These are phyloP conservation scores for Circinella minor DNA, from an alignment of 371 early-diverging fungal genomes.

Conservation along the genomic window DNA sequence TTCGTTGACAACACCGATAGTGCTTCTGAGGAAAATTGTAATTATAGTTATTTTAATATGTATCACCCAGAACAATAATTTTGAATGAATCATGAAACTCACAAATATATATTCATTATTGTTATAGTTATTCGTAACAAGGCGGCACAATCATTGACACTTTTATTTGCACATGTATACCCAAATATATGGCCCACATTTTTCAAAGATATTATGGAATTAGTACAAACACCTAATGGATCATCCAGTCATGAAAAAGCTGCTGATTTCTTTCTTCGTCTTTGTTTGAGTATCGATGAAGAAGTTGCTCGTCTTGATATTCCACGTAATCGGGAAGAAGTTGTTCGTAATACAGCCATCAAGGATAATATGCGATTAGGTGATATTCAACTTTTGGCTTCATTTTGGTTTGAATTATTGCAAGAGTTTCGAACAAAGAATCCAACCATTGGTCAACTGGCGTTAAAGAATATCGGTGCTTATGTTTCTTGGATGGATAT, in stretches of 20 bases:
- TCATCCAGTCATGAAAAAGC: slow-evolving; percentile 57
- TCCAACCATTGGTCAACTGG: slow-evolving; percentile 62
- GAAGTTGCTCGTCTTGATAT: slow-evolving; percentile 85
- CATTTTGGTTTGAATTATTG: slow-evolving; percentile 78
- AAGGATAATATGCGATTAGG: slow-evolving; percentile 93
- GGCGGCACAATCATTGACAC: slow-evolving; percentile 82
- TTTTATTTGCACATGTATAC: slow-evolving; percentile 84
- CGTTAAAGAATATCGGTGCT: slow-evolving; percentile 68
- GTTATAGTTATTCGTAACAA: slow-evolving; percentile 82
- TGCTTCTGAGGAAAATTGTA: slow-evolving; percentile 63
- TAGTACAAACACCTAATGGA: slow-evolving; percentile 58
- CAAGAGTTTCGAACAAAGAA: slow-evolving; percentile 59
- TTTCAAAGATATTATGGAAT: slow-evolving; percentile 81
- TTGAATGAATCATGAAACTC: too few relatives aligned
- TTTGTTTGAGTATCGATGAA: slow-evolving; percentile 86
- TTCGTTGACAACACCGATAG: slow-evolving; percentile 56
- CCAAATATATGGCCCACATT: slow-evolving; percentile 88
- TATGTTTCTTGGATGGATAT: slow-evolving; percentile 95
- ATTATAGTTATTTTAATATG: slow-evolving; percentile 13
- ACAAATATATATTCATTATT: background rate
- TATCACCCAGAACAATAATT: background rate
- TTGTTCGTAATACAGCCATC: slow-evolving; percentile 77
- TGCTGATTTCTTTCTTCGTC: slow-evolving; percentile 82
- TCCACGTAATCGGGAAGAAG: slow-evolving; percentile 74
- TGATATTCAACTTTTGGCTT: slow-evolving; percentile 76